Evolutionary conservation across 140 eudicot genomes (phyloP), one percentile per base, ranked within the genome.

Genomic region (Cichorium intybus): DNA sequence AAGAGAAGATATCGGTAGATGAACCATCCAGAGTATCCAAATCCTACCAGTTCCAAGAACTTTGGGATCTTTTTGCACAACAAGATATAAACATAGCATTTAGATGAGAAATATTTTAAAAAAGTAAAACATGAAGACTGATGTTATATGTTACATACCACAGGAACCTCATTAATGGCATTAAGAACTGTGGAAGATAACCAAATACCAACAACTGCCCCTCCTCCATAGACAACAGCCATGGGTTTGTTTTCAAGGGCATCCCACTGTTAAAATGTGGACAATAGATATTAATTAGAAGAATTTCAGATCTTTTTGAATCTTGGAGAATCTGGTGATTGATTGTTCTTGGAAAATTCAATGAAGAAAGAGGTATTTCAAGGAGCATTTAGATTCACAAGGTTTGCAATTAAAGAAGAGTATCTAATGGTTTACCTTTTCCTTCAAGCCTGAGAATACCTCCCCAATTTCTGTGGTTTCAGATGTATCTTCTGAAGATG

Each of bases 1-100:
- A 76, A 80, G 71, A 80, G 79, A 53, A 80, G 85, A 67, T 80
- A 80, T 12, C 82, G 78, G 55, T 76, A 76, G 60, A 71, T 45
- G 70, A 80, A 80, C 85, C 82, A 80, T 71, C 81, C 82, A 10
- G 79, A 66, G 79, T 80, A 80, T 70, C 85, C 85, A 37, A 76
- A 72, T 31, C 85, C 85, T 60, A 80, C 52, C 8, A 80, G 73
- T 71, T 75, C 85, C 73, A 75, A 20, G 54, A 80, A 28, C 56
- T 80, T 76, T 7, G 85, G 85, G 21, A 80, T 20, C 85, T 80
- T 73, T 47, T 79, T 57, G 69, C 49, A 60, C 18, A 64, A 53
- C 4, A 4, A 31, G 60, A 8, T 26, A 73, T 3, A 24, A 11
- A 11, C 18, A 62, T 29, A 43, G 7, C 33, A 27, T 31, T 48